Base-by-base conservation (phyloP, 2,329 filamentous ascomycete genomes). In the Thyridium curvatum region DNA sequence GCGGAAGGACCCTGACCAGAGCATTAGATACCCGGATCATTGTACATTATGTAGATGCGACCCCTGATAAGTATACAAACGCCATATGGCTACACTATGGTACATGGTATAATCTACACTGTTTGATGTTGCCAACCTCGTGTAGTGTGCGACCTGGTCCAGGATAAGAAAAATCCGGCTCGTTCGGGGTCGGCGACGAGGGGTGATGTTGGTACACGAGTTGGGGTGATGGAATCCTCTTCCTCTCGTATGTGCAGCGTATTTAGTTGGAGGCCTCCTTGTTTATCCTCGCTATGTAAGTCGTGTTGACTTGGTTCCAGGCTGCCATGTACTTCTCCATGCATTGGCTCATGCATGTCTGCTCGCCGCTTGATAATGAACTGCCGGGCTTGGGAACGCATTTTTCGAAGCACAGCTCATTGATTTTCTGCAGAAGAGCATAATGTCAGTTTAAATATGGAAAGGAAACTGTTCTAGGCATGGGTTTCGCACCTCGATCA, bases 321-420 rank as follows among this genome's bases (percentile, higher is more conserved):
- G 84, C 75, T 26, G 72, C 66, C 71, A 90, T 86, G 71, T 90
- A 91, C 64, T 90, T 90, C 53, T 90, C 84, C 78, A 89, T 86
- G 69, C 86, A 91, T 44, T 74, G 71, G 15, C 75, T 85, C 55
- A 86, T 72, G 67, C 86, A 91, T 16, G 74, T 70, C 55, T 79
- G 70, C 60, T 91, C 86, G 62, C 73, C 63, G 61, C 72, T 76
- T 36, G 80, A 82, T 40, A 90, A 65, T 39, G 77, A 79, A 36
- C 71, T 60, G 41, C 83, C 81, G 39, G 86, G 82, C 54, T 82
- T 80, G 36, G 83, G 71, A 13, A 90, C 67, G 62, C 86, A 91
- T 59, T 79, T 81, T 34, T 86, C 77, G 67, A 88, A 91, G 69
- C 86, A 91, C 64, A 83, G 80, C 52, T 85, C 75, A 64, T 89